These are phyloP conservation scores for Cynanchum wilfordii DNA, from an alignment of 257 asterid species.

Conservation along the genomic window DNA sequence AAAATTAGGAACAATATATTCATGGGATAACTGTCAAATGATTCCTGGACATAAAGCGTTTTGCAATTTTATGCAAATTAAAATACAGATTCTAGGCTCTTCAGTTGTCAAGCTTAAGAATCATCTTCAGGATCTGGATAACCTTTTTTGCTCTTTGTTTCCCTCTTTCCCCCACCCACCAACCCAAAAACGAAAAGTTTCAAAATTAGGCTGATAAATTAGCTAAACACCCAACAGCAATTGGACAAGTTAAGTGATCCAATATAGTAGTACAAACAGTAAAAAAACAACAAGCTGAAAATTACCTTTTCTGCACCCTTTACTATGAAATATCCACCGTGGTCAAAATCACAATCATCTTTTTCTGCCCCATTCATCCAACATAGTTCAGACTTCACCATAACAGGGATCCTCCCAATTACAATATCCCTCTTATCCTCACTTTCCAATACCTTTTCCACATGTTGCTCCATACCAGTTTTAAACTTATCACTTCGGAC, in stretches of 20 bases:
- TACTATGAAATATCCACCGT: slow-evolving; percentile 86
- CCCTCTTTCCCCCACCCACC: neutral
- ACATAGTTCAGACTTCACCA: slow-evolving; percentile 82
- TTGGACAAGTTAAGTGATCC: neutral
- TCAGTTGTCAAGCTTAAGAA: neutral
- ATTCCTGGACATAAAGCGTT: neutral
- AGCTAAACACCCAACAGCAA: neutral
- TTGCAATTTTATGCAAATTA: neutral
- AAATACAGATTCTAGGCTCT: neutral
- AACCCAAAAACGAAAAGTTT: neutral
- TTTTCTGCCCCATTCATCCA: slow-evolving; percentile 49
- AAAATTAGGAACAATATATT: neutral
- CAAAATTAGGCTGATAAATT: neutral
- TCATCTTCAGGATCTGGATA: neutral
- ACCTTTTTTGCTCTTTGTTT: neutral
- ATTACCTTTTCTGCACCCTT: slow-evolving; percentile 98
- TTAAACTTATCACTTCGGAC: slow-evolving; percentile 72
- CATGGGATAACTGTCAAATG: neutral
- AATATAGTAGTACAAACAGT: neutral
- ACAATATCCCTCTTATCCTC: slow-evolving; percentile 33
- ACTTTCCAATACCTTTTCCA: slow-evolving; percentile 38
- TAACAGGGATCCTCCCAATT: slow-evolving; percentile 83
- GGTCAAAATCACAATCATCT: slow-evolving; percentile 75
- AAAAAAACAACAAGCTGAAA: slow-evolving; percentile 6
- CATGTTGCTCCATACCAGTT: slow-evolving; percentile 51